phyloP scores from a whole-genome alignment of 208 protist species.

The Trypanosoma brucei region DNA sequence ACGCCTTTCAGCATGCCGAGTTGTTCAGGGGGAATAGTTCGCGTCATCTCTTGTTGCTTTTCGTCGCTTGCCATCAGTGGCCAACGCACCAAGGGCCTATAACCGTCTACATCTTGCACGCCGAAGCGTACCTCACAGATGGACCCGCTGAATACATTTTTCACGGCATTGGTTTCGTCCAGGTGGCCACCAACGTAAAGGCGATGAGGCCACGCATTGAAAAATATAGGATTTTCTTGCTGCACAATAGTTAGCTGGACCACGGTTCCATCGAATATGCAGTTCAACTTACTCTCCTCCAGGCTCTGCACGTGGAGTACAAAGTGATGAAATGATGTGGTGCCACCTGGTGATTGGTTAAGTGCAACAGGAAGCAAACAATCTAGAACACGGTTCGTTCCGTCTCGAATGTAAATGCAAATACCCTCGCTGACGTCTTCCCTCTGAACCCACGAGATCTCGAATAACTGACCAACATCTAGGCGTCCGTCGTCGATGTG shows the following conservation, averaged over 20 bases:
- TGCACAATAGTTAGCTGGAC: conserved; percentile 65
- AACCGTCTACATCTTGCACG: conserved; percentile 29
- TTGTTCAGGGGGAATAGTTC: conserved; percentile 66
- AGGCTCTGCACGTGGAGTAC: conserved; percentile 68
- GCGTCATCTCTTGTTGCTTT: conserved; percentile 61
- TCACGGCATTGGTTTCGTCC: conserved; percentile 61
- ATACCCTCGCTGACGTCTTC: conserved; percentile 66
- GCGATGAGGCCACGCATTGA: conserved; percentile 85
- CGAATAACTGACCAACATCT: conserved; percentile 77
- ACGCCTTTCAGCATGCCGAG: conserved; percentile 70
- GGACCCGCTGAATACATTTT: conserved; percentile 56
- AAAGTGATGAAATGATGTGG: conserved; percentile 68
- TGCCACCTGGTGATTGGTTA: conserved; percentile 16
- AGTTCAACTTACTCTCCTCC: conserved; percentile 69
- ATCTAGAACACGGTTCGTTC: conserved; percentile 84
- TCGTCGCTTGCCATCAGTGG: conserved; percentile 59
- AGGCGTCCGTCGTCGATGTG: conserved; percentile 81
- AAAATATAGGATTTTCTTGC: conserved; percentile 83
- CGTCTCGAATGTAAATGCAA: conserved; percentile 71
- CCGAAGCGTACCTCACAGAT: conserved; percentile 79
- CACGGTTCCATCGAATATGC: conserved; percentile 55
- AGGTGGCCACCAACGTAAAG: conserved; percentile 79
- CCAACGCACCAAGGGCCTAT: conserved; percentile 63
- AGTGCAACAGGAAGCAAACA: conserved; percentile 44
- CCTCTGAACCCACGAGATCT: conserved; percentile 73